Conservation (phyloP, 129 eudicot species). For the Heracleum sosnowskyi region DNA sequence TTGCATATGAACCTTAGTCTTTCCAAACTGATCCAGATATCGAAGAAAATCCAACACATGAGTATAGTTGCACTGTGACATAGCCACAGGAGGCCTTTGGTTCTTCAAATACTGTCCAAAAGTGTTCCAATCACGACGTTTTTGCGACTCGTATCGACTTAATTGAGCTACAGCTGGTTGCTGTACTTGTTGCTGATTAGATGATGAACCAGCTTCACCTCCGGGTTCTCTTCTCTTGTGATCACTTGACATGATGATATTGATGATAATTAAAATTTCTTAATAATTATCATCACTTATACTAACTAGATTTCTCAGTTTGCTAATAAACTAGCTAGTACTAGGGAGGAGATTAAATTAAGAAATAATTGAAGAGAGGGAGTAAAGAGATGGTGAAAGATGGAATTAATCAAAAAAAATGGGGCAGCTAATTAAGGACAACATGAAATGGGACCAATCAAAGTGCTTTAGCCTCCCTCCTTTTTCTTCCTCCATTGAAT, state of each 20-base stretch:
- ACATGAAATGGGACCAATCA: constrained; percentile 64
- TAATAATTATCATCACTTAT: not conserved
- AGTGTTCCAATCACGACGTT: constrained; percentile 76
- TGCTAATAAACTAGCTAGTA: not conserved
- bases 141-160: constrained; percentile 69
- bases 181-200: constrained; percentile 8
- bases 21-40: constrained; percentile 69
- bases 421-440: constrained; percentile 42
- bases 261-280: not conserved
- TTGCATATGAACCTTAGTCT: constrained; percentile 66
- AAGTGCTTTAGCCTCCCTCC: constrained; percentile 52
- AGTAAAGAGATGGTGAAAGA: constrained; percentile 21
- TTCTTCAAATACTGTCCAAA: constrained; percentile 66
- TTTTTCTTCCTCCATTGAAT: constrained; percentile 52
- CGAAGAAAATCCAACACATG: constrained; percentile 59
- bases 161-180: constrained; percentile 31
- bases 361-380: constrained; percentile 18
- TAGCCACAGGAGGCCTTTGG: constrained; percentile 54
- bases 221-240: constrained; percentile 39
- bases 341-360: not conserved
- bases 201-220: constrained; percentile 26
- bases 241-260: constrained; percentile 23
- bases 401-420: constrained; percentile 44
- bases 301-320: not conserved
- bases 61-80: constrained; percentile 52